phyloP scores from a whole-genome alignment of 169 alveolate species.

The Plasmodium coatneyi region DNA sequence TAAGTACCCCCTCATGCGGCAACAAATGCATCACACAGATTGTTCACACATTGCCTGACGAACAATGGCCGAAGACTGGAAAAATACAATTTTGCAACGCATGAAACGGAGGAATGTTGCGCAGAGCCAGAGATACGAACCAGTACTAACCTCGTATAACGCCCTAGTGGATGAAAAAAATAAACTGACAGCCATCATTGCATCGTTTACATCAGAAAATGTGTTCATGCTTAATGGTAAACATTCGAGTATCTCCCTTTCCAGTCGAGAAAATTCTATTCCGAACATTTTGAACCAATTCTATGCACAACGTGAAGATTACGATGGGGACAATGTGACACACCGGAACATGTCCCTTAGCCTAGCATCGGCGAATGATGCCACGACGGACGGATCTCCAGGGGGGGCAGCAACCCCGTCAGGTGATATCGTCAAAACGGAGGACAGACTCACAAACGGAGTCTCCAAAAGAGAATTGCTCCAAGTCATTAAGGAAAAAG shows the following conservation, averaged over 20 bases:
- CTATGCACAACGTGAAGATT: neutral
- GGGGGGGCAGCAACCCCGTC: neutral
- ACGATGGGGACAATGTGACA: neutral
- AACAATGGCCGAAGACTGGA: constrained; percentile 54
- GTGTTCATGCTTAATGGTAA: constrained; percentile 17
- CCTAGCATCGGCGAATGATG: neutral
- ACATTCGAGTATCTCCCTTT: neutral
- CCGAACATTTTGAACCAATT: neutral
- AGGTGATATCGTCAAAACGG: neutral
- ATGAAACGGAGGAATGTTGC: constrained; percentile 24
- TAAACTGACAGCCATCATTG: constrained; percentile 54
- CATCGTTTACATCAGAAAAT: constrained; percentile 51
- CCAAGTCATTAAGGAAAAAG: constrained; percentile 21
- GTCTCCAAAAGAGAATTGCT: constrained; percentile 17
- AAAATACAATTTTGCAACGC: constrained; percentile 32
- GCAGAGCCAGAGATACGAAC: constrained; percentile 45
- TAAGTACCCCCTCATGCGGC: neutral
- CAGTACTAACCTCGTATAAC: constrained; percentile 29
- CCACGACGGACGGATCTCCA: neutral
- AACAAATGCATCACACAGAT: neutral
- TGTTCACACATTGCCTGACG: neutral
- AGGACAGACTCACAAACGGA: neutral
- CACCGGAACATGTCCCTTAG: neutral
- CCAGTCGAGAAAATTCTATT: neutral
- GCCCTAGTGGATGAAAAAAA: constrained; percentile 68